Base-by-base conservation (phyloP, 495 filamentous ascomycete species). In the Clavariopsis aquatica region DNA sequence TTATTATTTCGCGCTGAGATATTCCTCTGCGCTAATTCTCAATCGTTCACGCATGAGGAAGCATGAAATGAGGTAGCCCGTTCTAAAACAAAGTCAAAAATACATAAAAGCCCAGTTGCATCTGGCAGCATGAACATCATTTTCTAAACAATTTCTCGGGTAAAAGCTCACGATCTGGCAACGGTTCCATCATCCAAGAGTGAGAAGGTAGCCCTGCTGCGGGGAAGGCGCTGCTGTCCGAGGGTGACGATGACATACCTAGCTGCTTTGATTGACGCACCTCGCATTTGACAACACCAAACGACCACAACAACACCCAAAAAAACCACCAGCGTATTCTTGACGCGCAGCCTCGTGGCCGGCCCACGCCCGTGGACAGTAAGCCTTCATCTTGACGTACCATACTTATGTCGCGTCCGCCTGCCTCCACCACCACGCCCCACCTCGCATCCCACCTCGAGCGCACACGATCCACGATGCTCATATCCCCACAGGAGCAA, bases 401-500 rank as follows among this genome's bases (percentile, higher is more conserved):
- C 19, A 7, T 8, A 19, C 26, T 6, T 22, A 41, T 23, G 10
- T 17, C 28, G 19, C 53, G n/a, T 28, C 20, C 34, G 20, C 49
- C 27, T 24, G 13, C 41, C 5, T 47, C 49, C 19, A 19, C 19
- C 4, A 26, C 49, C 55, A 27, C 45, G 15, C 22, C 26, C 54
- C 53, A 13, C 47, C 36, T 10, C 23, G 43, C 59, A 52, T 24
- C 58, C 65, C 60, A 55, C 49, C 22, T 52, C 53, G 22, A 41
- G n/a, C 55, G 19, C 12, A 47, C 55, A 9, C 28, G 2, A 5
- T 17, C 51, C 53, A 63, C 46, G 52, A 70, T 70, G 68, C 68
- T 70, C 36, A 81, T 90, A 78, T 84, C 87, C 65, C 86, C 86
- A 58, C 86, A 88, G 78, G 91, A 95, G 82, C 87, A 78, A 76